Conservation (phyloP, 176 grass and related monocot genomes). For the Oryza meyeriana region DNA sequence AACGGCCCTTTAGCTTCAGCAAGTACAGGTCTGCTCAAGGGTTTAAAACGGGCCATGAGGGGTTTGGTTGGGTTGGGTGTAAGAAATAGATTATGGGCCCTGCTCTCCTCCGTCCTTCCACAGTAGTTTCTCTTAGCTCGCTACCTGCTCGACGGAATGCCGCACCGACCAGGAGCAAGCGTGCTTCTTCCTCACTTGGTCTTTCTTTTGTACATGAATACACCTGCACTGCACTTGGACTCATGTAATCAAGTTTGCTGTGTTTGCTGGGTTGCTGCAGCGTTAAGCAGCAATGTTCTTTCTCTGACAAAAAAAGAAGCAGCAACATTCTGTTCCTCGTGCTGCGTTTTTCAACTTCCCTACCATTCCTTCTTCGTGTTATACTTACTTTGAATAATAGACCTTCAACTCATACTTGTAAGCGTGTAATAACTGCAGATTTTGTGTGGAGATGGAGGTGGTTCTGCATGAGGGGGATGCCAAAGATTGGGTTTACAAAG, state of each 20-base stretch:
- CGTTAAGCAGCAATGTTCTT: not conserved
- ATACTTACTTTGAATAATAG: not conserved
- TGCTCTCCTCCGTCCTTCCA: not conserved
- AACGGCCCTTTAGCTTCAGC: too few species aligned
- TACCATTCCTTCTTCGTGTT: not conserved
- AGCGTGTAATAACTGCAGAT: not conserved
- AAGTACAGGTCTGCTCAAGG: too few species aligned
- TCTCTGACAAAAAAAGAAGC: too few species aligned
- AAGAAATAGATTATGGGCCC: too few species aligned
- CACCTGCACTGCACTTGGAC: too few species aligned
- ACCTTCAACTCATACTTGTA: not conserved
- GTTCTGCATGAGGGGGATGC: slow-evolving; percentile 48
- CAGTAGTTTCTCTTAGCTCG: not conserved
- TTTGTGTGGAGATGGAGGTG: slow-evolving; percentile 35
- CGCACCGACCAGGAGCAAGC: not conserved
- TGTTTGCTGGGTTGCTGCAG: not conserved
- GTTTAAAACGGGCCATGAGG: too few species aligned
- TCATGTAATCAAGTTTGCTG: not conserved
- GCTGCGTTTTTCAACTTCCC: not conserved
- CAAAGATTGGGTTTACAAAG: slow-evolving; percentile 86
- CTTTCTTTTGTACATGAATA: not conserved
- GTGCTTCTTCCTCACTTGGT: not conserved
- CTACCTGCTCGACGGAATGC: slow-evolving; percentile 37
- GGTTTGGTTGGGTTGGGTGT: too few species aligned
- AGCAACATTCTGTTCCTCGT: not conserved